Conservation (phyloP, 768 basidiomycete genomes). For the Russula olivacea region DNA sequence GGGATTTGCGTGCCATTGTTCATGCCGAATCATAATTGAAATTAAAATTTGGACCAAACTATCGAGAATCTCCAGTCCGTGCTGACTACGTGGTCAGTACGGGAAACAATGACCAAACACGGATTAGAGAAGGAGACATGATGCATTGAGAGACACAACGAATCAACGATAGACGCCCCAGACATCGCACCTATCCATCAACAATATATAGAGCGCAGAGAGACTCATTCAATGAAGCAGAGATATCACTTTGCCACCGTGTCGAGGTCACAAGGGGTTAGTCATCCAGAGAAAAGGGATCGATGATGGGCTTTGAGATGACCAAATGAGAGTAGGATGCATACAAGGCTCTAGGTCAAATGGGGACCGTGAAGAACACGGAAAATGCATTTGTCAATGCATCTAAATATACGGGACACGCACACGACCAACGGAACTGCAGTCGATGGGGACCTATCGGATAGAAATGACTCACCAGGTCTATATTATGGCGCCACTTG, state of each 20-base stretch:
- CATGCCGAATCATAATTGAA: no score
- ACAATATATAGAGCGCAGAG: background rate
- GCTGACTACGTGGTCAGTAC: constrained; percentile 38
- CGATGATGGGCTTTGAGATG: no score
- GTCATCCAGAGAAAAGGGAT: no score
- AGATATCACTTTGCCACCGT: no score
- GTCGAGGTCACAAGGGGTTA: no score
- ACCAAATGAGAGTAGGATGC: no score
- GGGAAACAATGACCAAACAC: constrained; percentile 1
- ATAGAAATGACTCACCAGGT: constrained; percentile 47
- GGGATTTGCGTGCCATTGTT: no score
- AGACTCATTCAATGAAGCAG: background rate
- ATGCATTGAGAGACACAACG: background rate
- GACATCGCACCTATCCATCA: background rate
- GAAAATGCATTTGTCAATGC: background rate
- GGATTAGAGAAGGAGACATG: background rate
- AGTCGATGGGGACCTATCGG: background rate
- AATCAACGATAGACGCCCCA: no score
- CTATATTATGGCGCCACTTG: constrained; percentile 60
- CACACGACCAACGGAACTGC: constrained; percentile 1
- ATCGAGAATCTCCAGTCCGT: constrained; percentile 69
- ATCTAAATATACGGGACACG: background rate
- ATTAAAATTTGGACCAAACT: constrained; percentile 36
- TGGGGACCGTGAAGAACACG: background rate
- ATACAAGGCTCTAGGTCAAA: no score